Evolutionary conservation across 306 rosid genomes (phyloP).

Genomic region (Sicyos baderoa): DNA sequence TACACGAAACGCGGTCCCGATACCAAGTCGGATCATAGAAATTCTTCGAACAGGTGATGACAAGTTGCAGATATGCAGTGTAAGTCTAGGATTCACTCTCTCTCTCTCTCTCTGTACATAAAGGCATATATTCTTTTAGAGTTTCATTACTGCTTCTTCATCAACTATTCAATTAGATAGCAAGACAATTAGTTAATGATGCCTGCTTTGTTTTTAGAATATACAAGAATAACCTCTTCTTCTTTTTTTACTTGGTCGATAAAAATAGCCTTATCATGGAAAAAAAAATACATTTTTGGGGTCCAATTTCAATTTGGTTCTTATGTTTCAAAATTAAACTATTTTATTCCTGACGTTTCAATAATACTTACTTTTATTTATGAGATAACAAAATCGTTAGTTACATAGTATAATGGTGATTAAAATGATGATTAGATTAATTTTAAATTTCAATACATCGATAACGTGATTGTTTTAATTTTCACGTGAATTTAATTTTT

Average conservation of each 20-base stretch:
- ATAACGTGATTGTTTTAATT: too few species aligned
- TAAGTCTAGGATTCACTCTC: conserved; percentile 3
- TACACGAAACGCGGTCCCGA: conserved; percentile 42
- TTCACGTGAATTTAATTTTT: too few species aligned
- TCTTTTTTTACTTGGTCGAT: not conserved
- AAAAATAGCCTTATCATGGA: not conserved
- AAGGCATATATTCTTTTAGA: not conserved
- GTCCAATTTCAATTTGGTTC: too few species aligned
- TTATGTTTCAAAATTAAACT: too few species aligned
- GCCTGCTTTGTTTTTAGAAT: not conserved
- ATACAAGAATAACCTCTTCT: not conserved
- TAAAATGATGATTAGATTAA: too few species aligned
- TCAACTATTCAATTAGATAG: not conserved
- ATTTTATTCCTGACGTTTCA: too few species aligned
- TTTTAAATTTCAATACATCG: too few species aligned
- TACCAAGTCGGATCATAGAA: conserved; percentile 40
- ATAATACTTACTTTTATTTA: too few species aligned
- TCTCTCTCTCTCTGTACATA: not conserved
- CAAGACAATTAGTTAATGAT: not conserved
- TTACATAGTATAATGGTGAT: too few species aligned
- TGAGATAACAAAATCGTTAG: too few species aligned
- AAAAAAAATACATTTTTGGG: too few species aligned
- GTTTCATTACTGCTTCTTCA: not conserved
- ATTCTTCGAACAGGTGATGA: conserved; percentile 22
- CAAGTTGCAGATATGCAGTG: conserved; percentile 5